phyloP scores from a whole-genome alignment of 2,329 filamentous ascomycete species.

The Chalaropsis thielavioides region DNA sequence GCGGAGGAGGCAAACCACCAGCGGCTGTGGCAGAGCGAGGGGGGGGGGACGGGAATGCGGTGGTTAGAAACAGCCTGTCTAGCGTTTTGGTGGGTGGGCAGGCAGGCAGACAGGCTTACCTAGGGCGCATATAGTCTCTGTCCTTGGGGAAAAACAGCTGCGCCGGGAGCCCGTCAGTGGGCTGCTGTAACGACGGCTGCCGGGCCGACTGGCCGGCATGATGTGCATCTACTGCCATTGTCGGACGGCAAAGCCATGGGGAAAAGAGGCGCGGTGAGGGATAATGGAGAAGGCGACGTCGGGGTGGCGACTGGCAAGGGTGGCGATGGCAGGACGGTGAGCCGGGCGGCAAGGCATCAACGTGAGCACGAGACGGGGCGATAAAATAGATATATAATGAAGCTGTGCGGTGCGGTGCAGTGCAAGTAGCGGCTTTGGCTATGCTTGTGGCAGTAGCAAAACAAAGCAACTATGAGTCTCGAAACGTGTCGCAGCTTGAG shows the following conservation, averaged over 20 bases:
- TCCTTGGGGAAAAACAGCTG: not conserved
- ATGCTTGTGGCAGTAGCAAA: not conserved
- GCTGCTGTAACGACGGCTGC: not conserved
- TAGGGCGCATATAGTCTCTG: not conserved
- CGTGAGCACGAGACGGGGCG: too few species aligned
- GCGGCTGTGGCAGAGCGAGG: slow-evolving; percentile 35
- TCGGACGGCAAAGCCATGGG: not conserved
- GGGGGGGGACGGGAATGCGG: too few species aligned
- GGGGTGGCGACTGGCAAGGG: not conserved
- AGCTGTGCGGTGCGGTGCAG: too few species aligned
- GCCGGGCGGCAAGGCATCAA: too few species aligned
- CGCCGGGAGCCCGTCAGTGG: not conserved
- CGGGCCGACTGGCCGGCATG: not conserved
- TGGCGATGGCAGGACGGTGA: not conserved
- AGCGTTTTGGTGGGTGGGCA: too few species aligned
- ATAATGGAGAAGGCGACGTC: not conserved
- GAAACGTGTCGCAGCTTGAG: not conserved
- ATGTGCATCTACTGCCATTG: not conserved
- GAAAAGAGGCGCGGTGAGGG: not conserved
- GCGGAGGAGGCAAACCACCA: slow-evolving; percentile 52
- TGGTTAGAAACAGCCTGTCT: not conserved
- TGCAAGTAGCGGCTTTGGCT: too few species aligned
- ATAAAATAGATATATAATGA: too few species aligned
- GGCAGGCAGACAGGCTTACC: not conserved
- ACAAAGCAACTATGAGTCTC: not conserved